These are phyloP conservation scores for Lentinula novae-zelandiae DNA, from an alignment of 1,284 basidiomycete genomes.

Conservation along the genomic window DNA sequence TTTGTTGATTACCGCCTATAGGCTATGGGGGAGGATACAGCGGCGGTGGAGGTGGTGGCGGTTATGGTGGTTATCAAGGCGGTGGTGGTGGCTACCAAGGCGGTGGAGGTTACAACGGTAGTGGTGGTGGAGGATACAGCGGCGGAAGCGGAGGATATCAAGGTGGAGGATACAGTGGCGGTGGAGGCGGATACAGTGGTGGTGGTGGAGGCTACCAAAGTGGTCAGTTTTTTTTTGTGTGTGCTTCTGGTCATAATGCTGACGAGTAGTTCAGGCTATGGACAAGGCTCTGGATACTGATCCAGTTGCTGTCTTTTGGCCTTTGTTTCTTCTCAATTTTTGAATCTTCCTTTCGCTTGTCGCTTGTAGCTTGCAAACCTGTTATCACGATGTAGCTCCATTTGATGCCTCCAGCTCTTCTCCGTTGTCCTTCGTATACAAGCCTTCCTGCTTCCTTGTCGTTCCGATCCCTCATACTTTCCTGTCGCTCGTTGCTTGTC, in stretches of 20 bases:
- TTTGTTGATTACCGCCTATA: not conserved
- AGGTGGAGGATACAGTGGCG: constrained; percentile 19
- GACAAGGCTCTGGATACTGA: constrained; percentile 9
- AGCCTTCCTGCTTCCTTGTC: constrained; percentile 21
- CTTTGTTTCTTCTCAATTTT: constrained; percentile 7
- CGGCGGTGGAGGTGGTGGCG: constrained; percentile 14
- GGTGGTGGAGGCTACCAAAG: constrained; percentile 5
- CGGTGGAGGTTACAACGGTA: constrained; percentile 15
- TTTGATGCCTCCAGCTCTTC: constrained; percentile 10
- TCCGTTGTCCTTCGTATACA: constrained; percentile 6
- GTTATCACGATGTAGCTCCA: constrained; percentile 7
- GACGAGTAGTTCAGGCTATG: constrained; percentile 7
- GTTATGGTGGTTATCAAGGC: not conserved
- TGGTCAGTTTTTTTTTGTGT: not conserved
- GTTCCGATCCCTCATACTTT: constrained; percentile 20
- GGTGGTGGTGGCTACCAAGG: constrained; percentile 9
- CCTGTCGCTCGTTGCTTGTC: constrained; percentile 11
- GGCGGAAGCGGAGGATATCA: constrained; percentile 20
- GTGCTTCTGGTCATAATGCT: constrained; percentile 7
- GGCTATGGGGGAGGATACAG: constrained; percentile 23
- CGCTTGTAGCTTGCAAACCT: not conserved
- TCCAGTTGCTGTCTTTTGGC: not conserved
- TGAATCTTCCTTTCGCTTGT: constrained; percentile 13
- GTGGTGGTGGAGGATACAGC: constrained; percentile 16
- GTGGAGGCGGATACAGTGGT: constrained; percentile 22